These are phyloP conservation scores for Austroboletus niveus DNA, from an alignment of 1,284 basidiomycete genomes.

Conservation along the genomic window DNA sequence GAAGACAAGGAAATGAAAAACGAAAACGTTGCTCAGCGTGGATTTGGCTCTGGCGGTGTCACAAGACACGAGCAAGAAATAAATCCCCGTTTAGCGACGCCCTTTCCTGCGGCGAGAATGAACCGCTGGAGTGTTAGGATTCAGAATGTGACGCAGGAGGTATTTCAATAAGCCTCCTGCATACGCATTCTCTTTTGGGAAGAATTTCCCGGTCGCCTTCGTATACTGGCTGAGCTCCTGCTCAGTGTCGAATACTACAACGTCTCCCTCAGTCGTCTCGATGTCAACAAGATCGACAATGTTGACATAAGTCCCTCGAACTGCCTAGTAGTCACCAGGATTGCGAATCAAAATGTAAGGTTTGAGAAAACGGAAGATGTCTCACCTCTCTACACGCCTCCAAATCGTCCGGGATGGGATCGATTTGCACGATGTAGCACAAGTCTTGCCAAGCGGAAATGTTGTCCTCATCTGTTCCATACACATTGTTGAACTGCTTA, in stretches of 20 bases:
- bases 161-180: conserved; percentile 19
- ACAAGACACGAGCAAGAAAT: neutral
- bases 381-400: conserved; percentile 13
- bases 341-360: neutral
- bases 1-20: too few species aligned
- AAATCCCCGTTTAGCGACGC: conserved; percentile 12
- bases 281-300: conserved; percentile 23
- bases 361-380: too few species aligned
- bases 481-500: conserved; percentile 15
- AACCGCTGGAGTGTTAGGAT: neutral
- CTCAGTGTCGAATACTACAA: conserved; percentile 12
- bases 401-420: conserved; percentile 10
- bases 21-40: neutral
- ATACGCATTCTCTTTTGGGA: conserved; percentile 18
- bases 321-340: neutral
- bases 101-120: neutral
- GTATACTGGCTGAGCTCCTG: conserved; percentile 13
- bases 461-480: conserved; percentile 9
- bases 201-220: conserved; percentile 8
- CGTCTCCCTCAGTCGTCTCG: neutral
- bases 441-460: conserved; percentile 12
- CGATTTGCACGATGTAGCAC: conserved; percentile 5
- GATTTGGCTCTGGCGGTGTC: neutral
- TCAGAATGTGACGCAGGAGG: conserved; percentile 18
- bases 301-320: conserved; percentile 7